phyloP scores from a whole-genome alignment of 2,329 filamentous ascomycete species.

The Diaporthe citri region DNA sequence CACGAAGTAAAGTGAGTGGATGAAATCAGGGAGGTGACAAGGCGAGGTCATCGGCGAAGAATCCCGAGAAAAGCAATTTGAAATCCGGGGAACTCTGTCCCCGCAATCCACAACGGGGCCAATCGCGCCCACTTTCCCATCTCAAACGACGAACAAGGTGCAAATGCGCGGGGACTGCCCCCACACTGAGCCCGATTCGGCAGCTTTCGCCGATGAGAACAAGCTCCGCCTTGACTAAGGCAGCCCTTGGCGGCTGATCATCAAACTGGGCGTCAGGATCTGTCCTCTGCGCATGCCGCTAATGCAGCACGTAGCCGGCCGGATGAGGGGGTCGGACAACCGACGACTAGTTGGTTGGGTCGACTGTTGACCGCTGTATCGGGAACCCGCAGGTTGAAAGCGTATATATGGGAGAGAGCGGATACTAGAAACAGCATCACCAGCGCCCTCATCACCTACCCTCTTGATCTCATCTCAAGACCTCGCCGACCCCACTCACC shows the following conservation, averaged over 20 bases:
- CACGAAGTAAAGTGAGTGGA: slow-evolving; percentile 8
- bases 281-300: slow-evolving; percentile 15
- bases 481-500: too few relatives aligned
- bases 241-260: slow-evolving; percentile 2
- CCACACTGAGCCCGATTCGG: background rate
- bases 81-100: slow-evolving; percentile 9
- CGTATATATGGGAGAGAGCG: slow-evolving; percentile 16
- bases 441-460: background rate
- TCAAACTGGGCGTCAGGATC: slow-evolving; percentile 2
- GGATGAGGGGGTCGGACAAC: slow-evolving; percentile 19
- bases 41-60: slow-evolving; percentile 12
- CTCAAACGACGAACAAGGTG: slow-evolving; percentile 1
- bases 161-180: background rate
- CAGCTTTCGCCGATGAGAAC: background rate
- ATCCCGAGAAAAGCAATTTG: slow-evolving; percentile 10
- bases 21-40: background rate
- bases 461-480: background rate
- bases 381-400: background rate
- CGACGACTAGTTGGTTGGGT: background rate
- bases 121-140: slow-evolving; percentile 2
- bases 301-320: slow-evolving; percentile 11
- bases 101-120: background rate
- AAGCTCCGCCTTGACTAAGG: background rate
- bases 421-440: background rate
- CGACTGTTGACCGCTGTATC: slow-evolving; percentile 29